Conservation (phyloP, 169 alveolate genomes). For the Babesia ovata region DNA sequence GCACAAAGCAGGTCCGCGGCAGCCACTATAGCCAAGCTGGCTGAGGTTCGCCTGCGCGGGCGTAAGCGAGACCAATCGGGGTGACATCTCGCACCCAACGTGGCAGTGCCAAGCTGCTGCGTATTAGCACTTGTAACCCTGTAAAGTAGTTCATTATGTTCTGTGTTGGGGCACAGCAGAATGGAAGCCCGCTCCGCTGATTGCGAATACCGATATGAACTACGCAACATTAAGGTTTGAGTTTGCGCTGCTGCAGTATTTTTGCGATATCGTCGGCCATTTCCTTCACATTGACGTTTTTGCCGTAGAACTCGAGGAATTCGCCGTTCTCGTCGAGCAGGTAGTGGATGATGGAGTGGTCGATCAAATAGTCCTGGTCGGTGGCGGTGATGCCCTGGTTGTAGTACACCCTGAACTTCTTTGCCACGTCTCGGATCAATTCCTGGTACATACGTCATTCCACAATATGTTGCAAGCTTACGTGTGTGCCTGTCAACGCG, state of each 20-base stretch:
- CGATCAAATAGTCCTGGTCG: conserved; percentile 81
- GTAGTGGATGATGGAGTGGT: conserved; percentile 88
- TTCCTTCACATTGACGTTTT: conserved; percentile 83
- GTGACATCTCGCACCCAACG: conserved; percentile 10
- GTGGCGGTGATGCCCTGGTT: conserved; percentile 69
- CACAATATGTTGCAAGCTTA: not conserved
- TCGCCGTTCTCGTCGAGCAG: conserved; percentile 83
- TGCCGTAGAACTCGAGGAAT: conserved; percentile 87
- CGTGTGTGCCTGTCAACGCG: conserved; percentile 76
- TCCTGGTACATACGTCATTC: conserved; percentile 17
- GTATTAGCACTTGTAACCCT: not conserved
- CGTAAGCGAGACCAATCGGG: conserved; percentile 76
- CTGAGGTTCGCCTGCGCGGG: conserved; percentile 75
- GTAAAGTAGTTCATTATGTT: not conserved
- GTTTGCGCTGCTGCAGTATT: conserved; percentile 32
- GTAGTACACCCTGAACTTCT: conserved; percentile 75
- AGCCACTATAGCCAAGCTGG: conserved; percentile 24
- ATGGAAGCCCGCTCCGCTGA: too few relatives aligned
- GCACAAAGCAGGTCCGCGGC: conserved; percentile 5
- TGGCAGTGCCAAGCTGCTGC: not conserved
- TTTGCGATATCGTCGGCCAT: conserved; percentile 68
- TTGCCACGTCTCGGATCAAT: conserved; percentile 70
- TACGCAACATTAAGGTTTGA: not conserved
- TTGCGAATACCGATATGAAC: too few relatives aligned
- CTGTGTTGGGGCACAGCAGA: too few relatives aligned